Evolutionary conservation across 208 protist genomes (phyloP), one percentile per base, ranked within the genome.

Genomic region (Jaenimonas drosophilae): DNA sequence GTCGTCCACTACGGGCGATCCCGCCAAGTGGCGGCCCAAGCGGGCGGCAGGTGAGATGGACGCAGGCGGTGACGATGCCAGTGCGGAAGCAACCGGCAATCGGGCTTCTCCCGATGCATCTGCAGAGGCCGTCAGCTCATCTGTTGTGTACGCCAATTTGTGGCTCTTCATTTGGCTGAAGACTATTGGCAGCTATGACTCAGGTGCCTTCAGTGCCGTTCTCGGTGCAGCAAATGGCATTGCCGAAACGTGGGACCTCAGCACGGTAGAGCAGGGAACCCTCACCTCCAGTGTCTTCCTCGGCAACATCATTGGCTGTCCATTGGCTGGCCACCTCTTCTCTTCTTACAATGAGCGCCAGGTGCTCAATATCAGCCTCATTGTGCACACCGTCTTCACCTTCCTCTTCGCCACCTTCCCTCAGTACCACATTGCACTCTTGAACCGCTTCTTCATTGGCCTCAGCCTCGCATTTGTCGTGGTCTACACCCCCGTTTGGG

Each of bases 401-500:
- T 83, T 88, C 58, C 51, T 81, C 4, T 92, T 90, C 52, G 76
- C 82, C 0, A 41, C 51, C 0, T 56, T 81, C 14, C 70, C 73
- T 14, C 43, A 53, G 27, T 87, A 78, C 45, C 36, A 45, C 24
- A 36, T 73, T 5, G 68, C 69, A 2, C 47, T 95, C 17, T 11
- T 89, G 19, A 76, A 57, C 38, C 78, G 90, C 19, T 91, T 96
- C 55, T 74, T 92, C 28, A 86, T 95, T 42, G 90, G 90, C 2
- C 24, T 92, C 7, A 84, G 79, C 30, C 64, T 94, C n/a, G 76
- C 91, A 11, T 92, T 91, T 43, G 70, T 96, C 12, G 73, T 96
- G 17, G 79, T 95, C 20, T 96, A 94, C 70, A 80, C 81, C 0
- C 87, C 88, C 12, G 72, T 96, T 7, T 96, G 91, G 91, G 82